Evolutionary conservation across 805 yeast species (phyloP).

Genomic region (Metschnikowia anglica): DNA sequence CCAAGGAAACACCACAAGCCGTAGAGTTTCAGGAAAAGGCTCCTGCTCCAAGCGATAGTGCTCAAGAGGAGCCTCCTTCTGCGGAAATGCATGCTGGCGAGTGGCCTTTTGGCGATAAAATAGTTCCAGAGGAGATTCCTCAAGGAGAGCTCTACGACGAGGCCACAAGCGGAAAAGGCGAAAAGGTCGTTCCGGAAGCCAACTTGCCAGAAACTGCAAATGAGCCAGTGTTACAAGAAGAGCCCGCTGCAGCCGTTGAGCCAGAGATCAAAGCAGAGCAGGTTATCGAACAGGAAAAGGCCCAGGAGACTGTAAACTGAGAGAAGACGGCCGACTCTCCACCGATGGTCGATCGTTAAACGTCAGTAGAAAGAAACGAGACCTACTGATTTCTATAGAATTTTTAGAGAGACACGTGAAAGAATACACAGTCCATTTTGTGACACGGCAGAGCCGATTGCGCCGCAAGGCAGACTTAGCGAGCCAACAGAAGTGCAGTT

Average conservation of each 20-base stretch:
- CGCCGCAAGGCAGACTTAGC: too few relatives aligned
- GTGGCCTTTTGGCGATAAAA: slow-evolving; percentile 14
- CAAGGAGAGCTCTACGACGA: slow-evolving; percentile 19
- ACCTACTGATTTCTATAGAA: background rate
- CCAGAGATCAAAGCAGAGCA: slow-evolving; percentile 3
- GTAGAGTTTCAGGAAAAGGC: slow-evolving; percentile 7
- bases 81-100: slow-evolving; percentile 20
- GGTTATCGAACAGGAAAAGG: slow-evolving; percentile 7
- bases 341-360: background rate
- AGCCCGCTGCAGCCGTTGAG: background rate
- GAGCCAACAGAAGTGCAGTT: too few relatives aligned
- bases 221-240: background rate
- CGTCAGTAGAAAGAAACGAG: background rate
- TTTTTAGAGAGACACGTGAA: background rate
- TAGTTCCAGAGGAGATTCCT: slow-evolving; percentile 14
- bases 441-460: too few relatives aligned
- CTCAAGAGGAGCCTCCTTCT: slow-evolving; percentile 17
- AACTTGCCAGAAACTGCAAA: slow-evolving; percentile 1
- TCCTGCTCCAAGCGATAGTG: background rate
- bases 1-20: slow-evolving; percentile 12
- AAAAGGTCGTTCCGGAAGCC: slow-evolving; percentile 1
- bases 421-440: too few relatives aligned
- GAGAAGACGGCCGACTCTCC: background rate
- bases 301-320: slow-evolving; percentile 1
- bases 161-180: slow-evolving; percentile 11